Base-by-base conservation (phyloP, 2,329 filamentous ascomycete species). In the Ascochyta pisi region DNA sequence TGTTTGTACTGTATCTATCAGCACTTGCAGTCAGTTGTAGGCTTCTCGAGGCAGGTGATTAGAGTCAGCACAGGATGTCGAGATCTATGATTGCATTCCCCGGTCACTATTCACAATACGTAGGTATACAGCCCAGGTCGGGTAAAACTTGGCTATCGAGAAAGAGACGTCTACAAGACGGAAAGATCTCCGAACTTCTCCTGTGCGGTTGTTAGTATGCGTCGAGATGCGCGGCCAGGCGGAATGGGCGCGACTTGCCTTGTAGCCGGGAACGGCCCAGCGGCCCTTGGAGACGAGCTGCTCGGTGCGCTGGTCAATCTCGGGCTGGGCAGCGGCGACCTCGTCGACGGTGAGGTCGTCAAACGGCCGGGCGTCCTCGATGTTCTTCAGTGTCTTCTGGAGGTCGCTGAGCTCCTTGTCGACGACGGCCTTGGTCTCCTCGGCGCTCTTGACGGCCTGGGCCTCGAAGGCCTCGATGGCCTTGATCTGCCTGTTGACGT, bases 181-280 rank as follows among this genome's bases (percentile, higher is more conserved):
- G 95, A 94, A 72, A 98, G 88, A 79, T 98, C 93, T 84, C 95
- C 95, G 81, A 98, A 99, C 86, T 93, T 96, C 87, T 99, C 95
- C 94, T 98, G 73, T 67, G 73, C 42, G 66, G 59, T 63, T 53
- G 77, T 89, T 77, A 89, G 83, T 58, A 58, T n/a, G 5, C n/a
- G 37, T 23, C 16, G 15, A 22, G 15, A 35, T 1, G 2, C 38
- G 23, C 12, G 27, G 8, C 3, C 27, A 10, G 4, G 9, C 15
- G 16, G 35, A 9, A 9, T 19, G 15, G 24, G 10, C 12, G 24
- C 24, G 60, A 80, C 89, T 72, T 83, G 94, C 94, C 92, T 97
- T 96, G 90, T 99, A 99, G 77, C 95, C 95, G 64, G 95, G 93
- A 76, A 96, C 93, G 83, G 89, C 86, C 95, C 95, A 99, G 87